Percentiles rank a stretch among this genome's conserved stretches.
phyloP scores from a whole-genome alignment of 495 filamentous ascomycete genomes.

The Choiromyces venosus region DNA sequence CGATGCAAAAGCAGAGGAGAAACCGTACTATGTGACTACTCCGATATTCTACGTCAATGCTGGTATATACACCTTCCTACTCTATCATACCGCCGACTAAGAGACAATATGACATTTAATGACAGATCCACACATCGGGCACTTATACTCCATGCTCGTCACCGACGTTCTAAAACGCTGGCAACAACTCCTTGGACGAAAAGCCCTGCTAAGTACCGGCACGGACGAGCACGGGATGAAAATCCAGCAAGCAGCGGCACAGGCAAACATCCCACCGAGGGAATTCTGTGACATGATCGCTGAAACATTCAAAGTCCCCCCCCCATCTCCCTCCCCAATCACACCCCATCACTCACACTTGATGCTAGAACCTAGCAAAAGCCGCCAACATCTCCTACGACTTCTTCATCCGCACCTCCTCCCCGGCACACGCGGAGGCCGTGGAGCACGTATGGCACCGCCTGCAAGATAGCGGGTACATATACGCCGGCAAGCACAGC shows the following conservation, averaged over 20 bases:
- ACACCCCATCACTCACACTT: conserved; percentile 18
- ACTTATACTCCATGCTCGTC: conserved; percentile 87
- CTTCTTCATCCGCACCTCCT: conserved; percentile 87
- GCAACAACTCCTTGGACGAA: conserved; percentile 65
- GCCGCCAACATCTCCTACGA: conserved; percentile 65
- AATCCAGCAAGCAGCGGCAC: conserved; percentile 76
- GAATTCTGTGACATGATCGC: conserved; percentile 58
- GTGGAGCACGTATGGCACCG: conserved; percentile 88
- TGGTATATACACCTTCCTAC: conserved; percentile 49
- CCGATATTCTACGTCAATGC: conserved; percentile 99
- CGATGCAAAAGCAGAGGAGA: conserved; percentile 44
- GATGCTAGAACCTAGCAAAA: conserved; percentile 56
- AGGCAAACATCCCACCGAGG: conserved; percentile 52
- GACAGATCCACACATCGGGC: conserved; percentile 88
- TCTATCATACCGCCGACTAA: neutral
- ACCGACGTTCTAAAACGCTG: conserved; percentile 89
- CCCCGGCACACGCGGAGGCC: conserved; percentile 69
- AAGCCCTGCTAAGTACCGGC: conserved; percentile 75
- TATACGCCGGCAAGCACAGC: conserved; percentile 79
- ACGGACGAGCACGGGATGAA: conserved; percentile 99
- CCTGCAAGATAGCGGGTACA: conserved; percentile 66
- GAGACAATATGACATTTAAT: neutral
- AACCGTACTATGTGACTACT: conserved; percentile 93
- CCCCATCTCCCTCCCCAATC: conserved; percentile 4
- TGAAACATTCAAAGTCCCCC: conserved; percentile 53